These are phyloP conservation scores for Purpureocillium takamizusanense DNA, from an alignment of 2,329 filamentous ascomycete species.

Conservation along the genomic window DNA sequence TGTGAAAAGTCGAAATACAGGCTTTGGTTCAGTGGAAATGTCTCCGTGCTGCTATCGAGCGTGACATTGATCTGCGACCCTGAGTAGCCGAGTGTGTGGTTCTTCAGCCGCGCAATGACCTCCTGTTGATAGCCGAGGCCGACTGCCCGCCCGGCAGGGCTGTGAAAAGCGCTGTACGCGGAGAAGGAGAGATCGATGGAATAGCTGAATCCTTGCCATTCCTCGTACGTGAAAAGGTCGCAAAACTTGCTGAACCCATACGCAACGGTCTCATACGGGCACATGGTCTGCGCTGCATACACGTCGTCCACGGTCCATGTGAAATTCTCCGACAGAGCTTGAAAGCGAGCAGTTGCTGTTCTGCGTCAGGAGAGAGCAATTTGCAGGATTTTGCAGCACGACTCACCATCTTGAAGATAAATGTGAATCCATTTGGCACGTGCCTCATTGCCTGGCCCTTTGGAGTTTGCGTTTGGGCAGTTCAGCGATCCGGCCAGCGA, in stretches of 20 bases:
- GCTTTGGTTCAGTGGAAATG: constrained; percentile 65
- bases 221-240: constrained; percentile 63
- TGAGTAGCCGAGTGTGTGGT: constrained; percentile 53
- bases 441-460: constrained; percentile 43
- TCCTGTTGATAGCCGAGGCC: constrained; percentile 68
- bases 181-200: constrained; percentile 58
- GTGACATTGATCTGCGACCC: constrained; percentile 59
- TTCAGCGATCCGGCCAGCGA: constrained; percentile 58
- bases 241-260: constrained; percentile 70
- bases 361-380: not conserved
- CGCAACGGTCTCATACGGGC: constrained; percentile 70
- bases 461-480: constrained; percentile 52
- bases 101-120: constrained; percentile 59
- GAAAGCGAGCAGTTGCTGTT: constrained; percentile 49
- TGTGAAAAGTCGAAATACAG: constrained; percentile 74
- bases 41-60: constrained; percentile 55
- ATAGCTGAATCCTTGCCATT: constrained; percentile 68
- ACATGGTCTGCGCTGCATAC: constrained; percentile 62
- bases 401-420: constrained; percentile 52
- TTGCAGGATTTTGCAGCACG: not conserved
- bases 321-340: constrained; percentile 42
- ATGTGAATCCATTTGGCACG: constrained; percentile 49
- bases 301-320: constrained; percentile 57
- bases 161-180: constrained; percentile 52
- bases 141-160: constrained; percentile 59